phyloP scores from a whole-genome alignment of 495 filamentous ascomycete species.

The Cenococcum geophilum region DNA sequence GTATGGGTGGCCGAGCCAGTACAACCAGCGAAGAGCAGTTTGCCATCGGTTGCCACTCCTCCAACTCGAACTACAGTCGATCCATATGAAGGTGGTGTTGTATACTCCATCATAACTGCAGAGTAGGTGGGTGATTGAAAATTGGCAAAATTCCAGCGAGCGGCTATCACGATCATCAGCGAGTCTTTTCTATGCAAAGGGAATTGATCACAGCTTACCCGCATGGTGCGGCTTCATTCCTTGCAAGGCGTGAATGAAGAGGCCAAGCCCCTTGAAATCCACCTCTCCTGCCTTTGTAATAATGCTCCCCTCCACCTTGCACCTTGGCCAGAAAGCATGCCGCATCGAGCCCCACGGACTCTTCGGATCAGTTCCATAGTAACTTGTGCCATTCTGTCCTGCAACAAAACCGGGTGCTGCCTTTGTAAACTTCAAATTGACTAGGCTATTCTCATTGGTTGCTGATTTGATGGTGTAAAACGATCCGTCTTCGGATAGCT shows the following conservation, averaged over 20 bases:
- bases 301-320: constrained; percentile 71
- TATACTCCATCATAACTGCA: constrained; percentile 92
- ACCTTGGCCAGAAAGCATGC: constrained; percentile 90
- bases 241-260: constrained; percentile 79
- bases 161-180: constrained; percentile 47
- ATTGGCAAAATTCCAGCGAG: constrained; percentile 87
- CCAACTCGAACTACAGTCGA: constrained; percentile 80
- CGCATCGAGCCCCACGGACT: constrained; percentile 89
- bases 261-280: constrained; percentile 69
- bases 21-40: constrained; percentile 67
- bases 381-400: constrained; percentile 78
- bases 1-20: constrained; percentile 58
- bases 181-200: not conserved
- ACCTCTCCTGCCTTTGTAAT: constrained; percentile 77
- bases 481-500: constrained; percentile 74
- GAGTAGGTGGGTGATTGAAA: constrained; percentile 85
- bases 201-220: constrained; percentile 43
- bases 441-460: constrained; percentile 65
- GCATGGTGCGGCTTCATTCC: constrained; percentile 99
- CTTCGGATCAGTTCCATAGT: constrained; percentile 74
- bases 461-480: constrained; percentile 81
- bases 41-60: constrained; percentile 70
- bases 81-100: constrained; percentile 90
- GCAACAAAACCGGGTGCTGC: constrained; percentile 74
- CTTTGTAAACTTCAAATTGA: constrained; percentile 76